Evolutionary conservation across 768 basidiomycete genomes (phyloP), one percentile per base, ranked within the genome.

Genomic region (Suillus discolor): DNA sequence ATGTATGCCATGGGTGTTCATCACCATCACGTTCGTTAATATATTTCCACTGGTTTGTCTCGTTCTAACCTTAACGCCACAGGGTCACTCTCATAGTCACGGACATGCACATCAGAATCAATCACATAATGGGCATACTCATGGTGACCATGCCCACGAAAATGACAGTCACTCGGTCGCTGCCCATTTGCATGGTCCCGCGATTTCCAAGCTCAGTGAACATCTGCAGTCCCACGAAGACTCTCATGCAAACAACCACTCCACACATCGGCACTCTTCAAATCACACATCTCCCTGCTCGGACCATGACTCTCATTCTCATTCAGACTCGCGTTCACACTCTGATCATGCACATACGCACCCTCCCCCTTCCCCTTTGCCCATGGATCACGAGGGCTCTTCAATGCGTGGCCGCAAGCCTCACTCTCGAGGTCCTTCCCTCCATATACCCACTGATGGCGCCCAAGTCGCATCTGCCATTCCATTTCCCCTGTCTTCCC

Each of bases 1-100:
- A 97, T 99, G 95, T 93, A 96, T 74, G 97, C 97, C 1, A 99
- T 97, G 84, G 97, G 97, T 6, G 96, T 95, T 4, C 94, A 96
- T 75, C 90, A 92, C 73, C 93, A 77, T 69, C 92, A 93, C 79
- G 91, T 92, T 80, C 49, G 81, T 80, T 44, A 23, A 9, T 62
- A 67, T 54, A 55, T 51, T 13, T 23, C 41, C 18, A 63, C 44
- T 53, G 28, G 42, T 13, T 63, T 59, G 44, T 42, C n/a, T 36
- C 41, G 55, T 64, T 39, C 23, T 60, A 55, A 54, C 25, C n/a
- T 44, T 70, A 73, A 61, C 67, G 66, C 54, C 62, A 65, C 57
- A 71, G 64, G 41, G 18, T 15, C 44, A 59, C 41, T 62, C 36
- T 23, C 60, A 65, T 28, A 44, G 15, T 0, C 61, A 73, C 67